These are phyloP conservation scores for Fusarium pseudonygamai DNA, from an alignment of 2,329 filamentous ascomycete species.

Conservation along the genomic window DNA sequence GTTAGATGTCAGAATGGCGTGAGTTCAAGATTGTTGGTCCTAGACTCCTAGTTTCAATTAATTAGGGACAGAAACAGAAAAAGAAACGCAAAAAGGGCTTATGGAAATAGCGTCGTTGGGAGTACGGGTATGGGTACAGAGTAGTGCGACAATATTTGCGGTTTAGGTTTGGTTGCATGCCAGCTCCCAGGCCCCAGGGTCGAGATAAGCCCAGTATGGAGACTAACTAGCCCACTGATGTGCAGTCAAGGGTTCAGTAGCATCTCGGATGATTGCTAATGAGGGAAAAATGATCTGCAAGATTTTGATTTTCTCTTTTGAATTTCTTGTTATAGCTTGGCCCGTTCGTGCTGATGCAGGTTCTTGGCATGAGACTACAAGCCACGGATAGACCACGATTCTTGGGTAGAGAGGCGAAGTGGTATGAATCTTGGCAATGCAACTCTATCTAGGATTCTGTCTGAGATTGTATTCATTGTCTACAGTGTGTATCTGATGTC, in stretches of 20 bases:
- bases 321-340: not conserved
- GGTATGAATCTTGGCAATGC: conserved; percentile 1
- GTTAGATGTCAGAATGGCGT: conserved; percentile 2
- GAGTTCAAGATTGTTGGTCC: not conserved
- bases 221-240: conserved; percentile 3
- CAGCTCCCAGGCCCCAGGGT: not conserved
- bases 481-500: not conserved
- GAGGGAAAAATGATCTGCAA: conserved; percentile 1
- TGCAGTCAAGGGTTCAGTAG: not conserved
- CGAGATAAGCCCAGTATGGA: not conserved
- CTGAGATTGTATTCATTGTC: too few species aligned
- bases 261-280: not conserved
- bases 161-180: not conserved
- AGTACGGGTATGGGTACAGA: not conserved
- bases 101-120: not conserved
- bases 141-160: not conserved
- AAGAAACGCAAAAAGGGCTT: not conserved
- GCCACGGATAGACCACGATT: not conserved
- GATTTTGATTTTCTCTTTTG: not conserved
- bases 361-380: conserved; percentile 15
- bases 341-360: not conserved
- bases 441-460: not conserved
- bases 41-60: not conserved
- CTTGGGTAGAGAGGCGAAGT: not conserved
- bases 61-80: not conserved